A percentile compares a stretch with the other conserved stretches of the same genome.
phyloP scores from a whole-genome alignment of 1,284 basidiomycete species.

The Cryptococcus sp. region DNA sequence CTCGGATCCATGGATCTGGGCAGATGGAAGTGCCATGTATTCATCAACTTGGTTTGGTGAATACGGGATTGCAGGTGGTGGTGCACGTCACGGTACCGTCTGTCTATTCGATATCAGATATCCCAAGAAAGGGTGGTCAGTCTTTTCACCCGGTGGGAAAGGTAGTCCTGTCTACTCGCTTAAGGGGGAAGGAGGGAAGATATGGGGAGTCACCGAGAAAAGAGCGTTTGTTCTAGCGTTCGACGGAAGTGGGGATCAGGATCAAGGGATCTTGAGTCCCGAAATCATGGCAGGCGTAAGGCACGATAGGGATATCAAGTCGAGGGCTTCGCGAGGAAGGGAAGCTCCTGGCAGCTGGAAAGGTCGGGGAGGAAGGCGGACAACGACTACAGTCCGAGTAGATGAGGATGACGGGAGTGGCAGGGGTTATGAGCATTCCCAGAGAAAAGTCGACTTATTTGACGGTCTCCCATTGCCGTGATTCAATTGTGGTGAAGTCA shows the following conservation, averaged over 20 bases:
- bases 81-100: constrained; percentile 41
- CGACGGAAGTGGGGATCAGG: constrained; percentile 25
- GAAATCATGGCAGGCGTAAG: not conserved
- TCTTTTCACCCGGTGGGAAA: constrained; percentile 43
- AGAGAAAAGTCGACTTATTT: constrained; percentile 27
- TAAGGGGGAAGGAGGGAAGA: constrained; percentile 37
- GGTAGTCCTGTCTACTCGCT: constrained; percentile 46
- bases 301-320: not conserved
- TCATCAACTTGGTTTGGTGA: constrained; percentile 34
- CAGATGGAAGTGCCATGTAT: constrained; percentile 40
- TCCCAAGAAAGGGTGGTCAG: constrained; percentile 32
- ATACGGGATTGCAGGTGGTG: constrained; percentile 36
- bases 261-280: constrained; percentile 16
- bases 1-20: constrained; percentile 41
- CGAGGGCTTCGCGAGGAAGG: constrained; percentile 5
- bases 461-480: constrained; percentile 11
- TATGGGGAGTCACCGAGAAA: constrained; percentile 46
- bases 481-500: too few relatives aligned
- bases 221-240: constrained; percentile 44
- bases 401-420: constrained; percentile 19
- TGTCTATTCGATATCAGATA: constrained; percentile 38
- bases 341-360: constrained; percentile 27
- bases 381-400: constrained; percentile 34
- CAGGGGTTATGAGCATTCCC: constrained; percentile 38
- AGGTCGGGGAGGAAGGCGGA: constrained; percentile 27